Base-by-base conservation (phyloP, 352 stramenopile species). In the Halophytophthora polymorphica region DNA sequence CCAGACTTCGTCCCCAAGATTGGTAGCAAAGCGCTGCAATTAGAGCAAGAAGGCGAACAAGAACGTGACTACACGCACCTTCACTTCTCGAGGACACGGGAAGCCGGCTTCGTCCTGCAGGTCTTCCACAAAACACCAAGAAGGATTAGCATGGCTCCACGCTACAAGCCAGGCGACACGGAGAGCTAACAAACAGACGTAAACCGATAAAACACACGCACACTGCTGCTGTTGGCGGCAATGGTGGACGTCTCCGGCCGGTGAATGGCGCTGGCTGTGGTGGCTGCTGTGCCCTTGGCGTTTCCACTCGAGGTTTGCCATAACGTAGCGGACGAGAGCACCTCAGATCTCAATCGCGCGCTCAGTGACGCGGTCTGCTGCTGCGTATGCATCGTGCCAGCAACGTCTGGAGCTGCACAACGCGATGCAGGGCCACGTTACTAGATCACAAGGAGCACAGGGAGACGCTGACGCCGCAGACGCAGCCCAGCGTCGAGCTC, bases 291-390 rank as follows among this genome's bases (percentile, higher is more conserved):
- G 17, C 50, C 60, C 38, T 53, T 22, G 10, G 56, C 31, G 15
- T 12, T 2, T 13, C 22, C 38, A 14, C 39, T 29, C 36, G 25
- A 39, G 31, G 51, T 58, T 44, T 62, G 35, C 45, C 57, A 66
- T 0, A 62, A 23, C 17, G 44, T 43, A 6, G 56, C 50, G 22
- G 74, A 72, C 38, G 72, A 48, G 36, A 71, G 66, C 38, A 83
- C 64, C 43, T 87, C 73, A 10, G 59, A 55, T 17, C 69, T 67
- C 33, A 86, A 53, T 3, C 78, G 66, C 38, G 71, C 73, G 28
- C 59, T 86, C 41, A 87, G 62, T 39, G 72, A 78, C 41, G 69
- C 74, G 14, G 59, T 38, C 25, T 53, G 49, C 43, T 51, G 54
- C 23, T 53, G 50, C 3, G 51, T 40, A 25, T 41, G 40, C 63